phyloP scores from a whole-genome alignment of 805 yeast genomes.

The Wickerhamiella dianesei region DNA sequence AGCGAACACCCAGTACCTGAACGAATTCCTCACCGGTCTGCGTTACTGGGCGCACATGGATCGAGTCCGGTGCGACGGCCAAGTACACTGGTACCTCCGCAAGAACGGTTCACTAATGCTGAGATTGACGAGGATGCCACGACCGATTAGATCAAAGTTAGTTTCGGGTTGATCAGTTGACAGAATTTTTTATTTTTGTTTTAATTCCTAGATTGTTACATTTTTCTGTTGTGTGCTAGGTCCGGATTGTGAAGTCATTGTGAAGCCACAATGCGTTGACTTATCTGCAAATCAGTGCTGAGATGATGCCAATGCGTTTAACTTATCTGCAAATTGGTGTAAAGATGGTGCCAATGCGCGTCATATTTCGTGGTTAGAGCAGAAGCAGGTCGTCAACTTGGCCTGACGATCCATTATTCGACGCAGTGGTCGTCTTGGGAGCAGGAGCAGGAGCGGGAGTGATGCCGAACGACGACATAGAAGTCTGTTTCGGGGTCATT shows the following conservation, averaged over 20 bases:
- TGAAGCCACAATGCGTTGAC: no score
- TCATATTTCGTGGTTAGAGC: no score
- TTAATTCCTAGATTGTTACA: neutral
- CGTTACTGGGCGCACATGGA: slow-evolving; percentile 14
- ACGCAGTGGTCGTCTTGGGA: neutral
- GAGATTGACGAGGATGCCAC: neutral
- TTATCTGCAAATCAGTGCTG: no score
- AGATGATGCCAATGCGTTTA: no score
- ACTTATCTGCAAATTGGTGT: no score
- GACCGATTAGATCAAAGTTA: neutral
- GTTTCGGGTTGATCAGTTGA: no score
- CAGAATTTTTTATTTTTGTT: slow-evolving; percentile 1
- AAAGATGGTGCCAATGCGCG: no score
- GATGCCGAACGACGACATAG: slow-evolving; percentile 5
- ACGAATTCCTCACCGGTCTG: slow-evolving; percentile 18
- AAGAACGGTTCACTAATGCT: neutral
- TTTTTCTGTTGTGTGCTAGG: neutral
- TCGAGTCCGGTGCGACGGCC: slow-evolving; percentile 20
- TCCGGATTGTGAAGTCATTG: no score
- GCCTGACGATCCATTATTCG: neutral
- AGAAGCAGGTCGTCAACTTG: slow-evolving; percentile 1
- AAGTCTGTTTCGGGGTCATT: slow-evolving; percentile 6
- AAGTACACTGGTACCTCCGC: slow-evolving; percentile 3
- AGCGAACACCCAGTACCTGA: slow-evolving; percentile 21
- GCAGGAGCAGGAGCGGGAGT: slow-evolving; percentile 5